Evolutionary conservation across 495 filamentous ascomycete species (phyloP).

Genomic region (Amniculicola lignicola): DNA sequence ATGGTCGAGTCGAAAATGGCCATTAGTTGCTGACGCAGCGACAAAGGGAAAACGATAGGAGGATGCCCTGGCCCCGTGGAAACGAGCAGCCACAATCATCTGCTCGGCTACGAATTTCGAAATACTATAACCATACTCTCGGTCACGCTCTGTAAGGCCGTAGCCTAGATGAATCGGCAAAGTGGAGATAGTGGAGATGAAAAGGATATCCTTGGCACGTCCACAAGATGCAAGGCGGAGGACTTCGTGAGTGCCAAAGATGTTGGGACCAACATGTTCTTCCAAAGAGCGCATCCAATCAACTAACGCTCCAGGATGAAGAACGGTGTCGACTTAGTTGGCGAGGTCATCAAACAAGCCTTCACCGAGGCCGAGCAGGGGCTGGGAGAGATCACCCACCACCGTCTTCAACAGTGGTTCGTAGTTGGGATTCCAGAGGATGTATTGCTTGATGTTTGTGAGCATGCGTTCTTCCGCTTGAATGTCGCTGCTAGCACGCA

Average conservation of each 20-base stretch:
- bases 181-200: constrained; percentile 40
- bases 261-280: constrained; percentile 41
- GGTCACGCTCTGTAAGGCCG: constrained; percentile 28
- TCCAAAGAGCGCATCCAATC: constrained; percentile 42
- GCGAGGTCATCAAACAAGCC: constrained; percentile 35
- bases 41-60: constrained; percentile 40
- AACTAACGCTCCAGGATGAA: constrained; percentile 39
- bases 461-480: constrained; percentile 27
- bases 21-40: constrained; percentile 35
- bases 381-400: constrained; percentile 35
- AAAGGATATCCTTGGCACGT: constrained; percentile 36
- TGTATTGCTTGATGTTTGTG: constrained; percentile 25
- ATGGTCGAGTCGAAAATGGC: constrained; percentile 39
- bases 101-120: constrained; percentile 40
- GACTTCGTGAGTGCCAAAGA: constrained; percentile 41
- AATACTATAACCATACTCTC: constrained; percentile 40
- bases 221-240: constrained; percentile 39
- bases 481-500: constrained; percentile 30
- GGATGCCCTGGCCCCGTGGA: constrained; percentile 36
- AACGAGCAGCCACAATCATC: constrained; percentile 37
- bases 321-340: constrained; percentile 34
- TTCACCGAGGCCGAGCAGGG: constrained; percentile 34
- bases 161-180: constrained; percentile 36
- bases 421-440: constrained; percentile 34
- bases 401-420: constrained; percentile 30